Percentiles rank a stretch among this genome's conserved stretches.
These are phyloP conservation scores for Trichoderma brevicompactum DNA, from an alignment of 2,329 filamentous ascomycete genomes.

Conservation along the genomic window DNA sequence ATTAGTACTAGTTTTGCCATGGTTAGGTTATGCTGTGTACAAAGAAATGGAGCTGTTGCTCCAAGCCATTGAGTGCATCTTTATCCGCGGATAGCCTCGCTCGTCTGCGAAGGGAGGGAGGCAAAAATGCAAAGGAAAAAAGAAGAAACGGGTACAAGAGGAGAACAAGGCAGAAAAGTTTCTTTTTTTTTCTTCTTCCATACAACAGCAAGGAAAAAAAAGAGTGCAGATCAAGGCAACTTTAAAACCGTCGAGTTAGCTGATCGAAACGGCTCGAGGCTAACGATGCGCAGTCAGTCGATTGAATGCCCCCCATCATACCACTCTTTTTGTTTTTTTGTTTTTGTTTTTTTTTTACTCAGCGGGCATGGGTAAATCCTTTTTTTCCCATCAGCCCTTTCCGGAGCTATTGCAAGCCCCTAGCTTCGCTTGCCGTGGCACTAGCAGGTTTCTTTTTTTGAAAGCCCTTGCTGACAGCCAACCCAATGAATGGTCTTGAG, in stretches of 20 bases:
- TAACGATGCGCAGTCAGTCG: slow-evolving; percentile 3
- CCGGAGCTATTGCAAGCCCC: neutral
- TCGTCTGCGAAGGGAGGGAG: no score
- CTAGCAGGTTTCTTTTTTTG: neutral
- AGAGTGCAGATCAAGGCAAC: slow-evolving; percentile 9
- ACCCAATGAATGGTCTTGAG: no score
- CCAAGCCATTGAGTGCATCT: no score
- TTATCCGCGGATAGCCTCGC: no score
- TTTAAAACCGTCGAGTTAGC: slow-evolving; percentile 6
- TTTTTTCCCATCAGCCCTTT: slow-evolving; percentile 8
- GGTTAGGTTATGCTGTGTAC: neutral
- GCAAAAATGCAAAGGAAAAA: neutral
- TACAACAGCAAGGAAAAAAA: neutral
- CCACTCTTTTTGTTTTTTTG: neutral
- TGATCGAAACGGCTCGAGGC: neutral
- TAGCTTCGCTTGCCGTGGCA: neutral
- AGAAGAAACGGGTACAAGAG: neutral
- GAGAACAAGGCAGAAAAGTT: neutral
- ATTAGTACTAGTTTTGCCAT: neutral
- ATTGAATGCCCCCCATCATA: slow-evolving; percentile 3
- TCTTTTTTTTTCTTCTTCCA: no score
- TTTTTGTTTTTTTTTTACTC: neutral
- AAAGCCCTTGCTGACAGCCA: neutral
- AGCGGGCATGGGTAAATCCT: neutral
- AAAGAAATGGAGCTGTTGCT: neutral